Evolutionary conservation across 352 stramenopile species (phyloP).

Genomic region (Thraustochytrium sp.): DNA sequence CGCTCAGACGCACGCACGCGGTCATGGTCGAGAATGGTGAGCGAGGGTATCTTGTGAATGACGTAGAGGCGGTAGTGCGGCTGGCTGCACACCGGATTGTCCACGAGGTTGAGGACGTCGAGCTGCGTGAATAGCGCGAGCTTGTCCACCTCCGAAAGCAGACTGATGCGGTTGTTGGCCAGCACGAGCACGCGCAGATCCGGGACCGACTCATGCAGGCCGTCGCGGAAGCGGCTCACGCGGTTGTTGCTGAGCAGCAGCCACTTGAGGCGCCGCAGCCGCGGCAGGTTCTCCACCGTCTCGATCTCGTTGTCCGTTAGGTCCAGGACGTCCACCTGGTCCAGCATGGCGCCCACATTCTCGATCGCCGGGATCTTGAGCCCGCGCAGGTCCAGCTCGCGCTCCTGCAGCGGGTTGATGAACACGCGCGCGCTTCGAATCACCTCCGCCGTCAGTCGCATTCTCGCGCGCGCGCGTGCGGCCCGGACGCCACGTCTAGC

Average conservation of each 20-base stretch:
- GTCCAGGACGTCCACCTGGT: constrained; percentile 87
- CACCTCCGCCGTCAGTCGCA: constrained; percentile 35
- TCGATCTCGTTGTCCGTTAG: constrained; percentile 89
- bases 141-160: constrained; percentile 71
- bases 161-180: constrained; percentile 74
- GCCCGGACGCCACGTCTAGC: not conserved
- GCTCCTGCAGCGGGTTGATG: constrained; percentile 81
- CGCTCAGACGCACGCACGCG: not conserved
- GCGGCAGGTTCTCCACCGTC: constrained; percentile 86
- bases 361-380: constrained; percentile 79
- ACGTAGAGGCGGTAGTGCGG: constrained; percentile 85
- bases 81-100: constrained; percentile 78
- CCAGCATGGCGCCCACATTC: constrained; percentile 83
- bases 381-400: constrained; percentile 83
- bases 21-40: constrained; percentile 66
- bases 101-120: constrained; percentile 64
- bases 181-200: constrained; percentile 80
- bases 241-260: constrained; percentile 86
- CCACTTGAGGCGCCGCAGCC: constrained; percentile 74
- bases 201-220: constrained; percentile 65
- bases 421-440: constrained; percentile 63
- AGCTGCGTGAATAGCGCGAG: constrained; percentile 71
- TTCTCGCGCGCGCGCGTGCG: constrained; percentile 5
- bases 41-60: constrained; percentile 75
- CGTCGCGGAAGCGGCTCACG: constrained; percentile 72